Base-by-base conservation (phyloP, 2,329 filamentous ascomycete genomes). In the Niveomyces coronatus region DNA sequence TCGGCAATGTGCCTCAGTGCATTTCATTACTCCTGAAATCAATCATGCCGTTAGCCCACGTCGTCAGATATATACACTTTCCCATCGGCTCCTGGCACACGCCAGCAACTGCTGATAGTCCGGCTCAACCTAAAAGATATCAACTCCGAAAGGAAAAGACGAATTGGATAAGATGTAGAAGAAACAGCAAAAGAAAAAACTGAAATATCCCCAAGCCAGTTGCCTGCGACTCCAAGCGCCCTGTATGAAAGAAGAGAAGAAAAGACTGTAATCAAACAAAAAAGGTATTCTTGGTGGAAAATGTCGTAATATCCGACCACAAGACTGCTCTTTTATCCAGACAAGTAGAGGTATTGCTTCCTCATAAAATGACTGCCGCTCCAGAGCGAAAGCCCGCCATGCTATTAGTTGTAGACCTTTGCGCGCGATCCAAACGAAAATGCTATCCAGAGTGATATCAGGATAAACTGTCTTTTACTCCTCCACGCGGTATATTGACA, bases 401-500 rank as follows among this genome's bases (percentile, higher is more conserved):
- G 39, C 26, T 29, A 33, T 43, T 45, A 56, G n/a, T 56, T 56
- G 60, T 49, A 49, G 52, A 57, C 54, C 49, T 61, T 44, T 53
- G 46, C 52, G 48, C 42, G 45, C 41, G 49, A 55, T 56, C 51
- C 53, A 56, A 55, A 46, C 46, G 47, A 45, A 39, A 40, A 42
- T 44, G 32, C 44, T 39, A 31, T 48, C 47, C 16, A 34, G 35
- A 35, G 24, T 19, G 34, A 29, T 34, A 42, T 35, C 29, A 28
- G 36, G 36, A 40, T 26, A 26, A 31, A 14, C 19, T 29, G 31
- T 35, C 29, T 35, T 35, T 47, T 51, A 34, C 44, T 46, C 37
- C 31, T 39, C 39, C 44, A 68, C 56, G 44, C 74, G 65, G 44
- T 76, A 71, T 42, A 75, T 60, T 31, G 65, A 62, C 37, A 71